Percentiles rank a stretch among this genome's conserved stretches.
Conservation (phyloP, 495 filamentous ascomycete species). For the Neurospora sublineolata region DNA sequence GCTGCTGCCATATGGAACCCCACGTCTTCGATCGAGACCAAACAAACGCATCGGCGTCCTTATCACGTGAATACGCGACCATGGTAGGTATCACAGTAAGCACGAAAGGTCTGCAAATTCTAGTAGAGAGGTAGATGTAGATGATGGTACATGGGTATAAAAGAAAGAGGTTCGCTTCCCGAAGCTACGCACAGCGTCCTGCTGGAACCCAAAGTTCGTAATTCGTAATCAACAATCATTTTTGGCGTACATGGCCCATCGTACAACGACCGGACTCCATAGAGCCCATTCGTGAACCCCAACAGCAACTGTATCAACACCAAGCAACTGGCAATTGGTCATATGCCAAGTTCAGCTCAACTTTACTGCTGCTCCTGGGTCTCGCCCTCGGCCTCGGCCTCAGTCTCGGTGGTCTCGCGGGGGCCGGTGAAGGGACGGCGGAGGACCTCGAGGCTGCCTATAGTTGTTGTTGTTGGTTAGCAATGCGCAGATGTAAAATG, state of each 20-base stretch:
- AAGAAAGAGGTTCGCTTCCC: background rate
- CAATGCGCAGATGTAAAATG: background rate
- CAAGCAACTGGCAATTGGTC: background rate
- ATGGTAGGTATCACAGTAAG: background rate
- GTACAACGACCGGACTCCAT: background rate
- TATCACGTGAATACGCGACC: background rate
- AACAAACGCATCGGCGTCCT: background rate
- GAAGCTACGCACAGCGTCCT: background rate
- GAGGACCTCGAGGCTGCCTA: constrained; percentile 53
- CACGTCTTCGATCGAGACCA: background rate
- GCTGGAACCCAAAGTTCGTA: background rate
- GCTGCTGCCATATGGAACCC: background rate
- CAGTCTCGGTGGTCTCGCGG: background rate
- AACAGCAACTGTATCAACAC: background rate
- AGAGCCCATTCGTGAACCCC: background rate
- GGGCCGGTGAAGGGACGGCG: constrained; percentile 6
- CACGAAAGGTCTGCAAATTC: background rate
- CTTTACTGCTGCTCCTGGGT: background rate
- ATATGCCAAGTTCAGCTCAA: background rate
- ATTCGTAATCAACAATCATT: background rate
- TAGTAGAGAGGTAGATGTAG: background rate
- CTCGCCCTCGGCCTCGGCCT: background rate
- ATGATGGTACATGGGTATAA: background rate
- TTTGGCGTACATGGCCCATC: background rate
- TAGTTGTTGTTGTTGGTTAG: background rate